Evolutionary conservation across 2,329 filamentous ascomycete genomes (phyloP).

Genomic region (Colletotrichum liaoningense): DNA sequence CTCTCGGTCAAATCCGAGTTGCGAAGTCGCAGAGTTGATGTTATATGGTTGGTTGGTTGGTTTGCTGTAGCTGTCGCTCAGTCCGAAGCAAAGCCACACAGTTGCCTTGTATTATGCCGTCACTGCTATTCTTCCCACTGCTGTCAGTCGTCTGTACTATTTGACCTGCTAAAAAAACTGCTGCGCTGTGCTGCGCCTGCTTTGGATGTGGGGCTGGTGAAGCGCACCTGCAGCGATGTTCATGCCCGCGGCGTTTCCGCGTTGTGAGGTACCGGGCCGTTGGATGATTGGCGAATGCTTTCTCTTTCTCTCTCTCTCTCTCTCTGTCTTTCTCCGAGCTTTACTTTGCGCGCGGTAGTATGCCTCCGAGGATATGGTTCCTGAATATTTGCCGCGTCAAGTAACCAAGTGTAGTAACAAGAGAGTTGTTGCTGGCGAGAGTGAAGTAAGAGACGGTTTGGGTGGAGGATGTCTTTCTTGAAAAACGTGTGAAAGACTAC

Average conservation of each 20-base stretch:
- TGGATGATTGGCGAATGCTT: conserved; percentile 4
- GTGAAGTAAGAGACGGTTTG: background rate
- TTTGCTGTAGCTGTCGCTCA: conserved; percentile 16
- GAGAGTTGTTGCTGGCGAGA: background rate
- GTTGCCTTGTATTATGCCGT: conserved; percentile 25
- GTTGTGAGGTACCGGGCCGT: conserved; percentile 10
- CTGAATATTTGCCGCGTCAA: background rate
- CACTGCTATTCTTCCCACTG: conserved; percentile 12
- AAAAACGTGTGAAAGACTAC: conserved; percentile 3
- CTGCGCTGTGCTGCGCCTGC: conserved; percentile 35
- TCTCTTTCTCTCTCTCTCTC: too few species aligned
- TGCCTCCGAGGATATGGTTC: background rate
- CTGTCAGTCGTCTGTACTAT: conserved; percentile 29
- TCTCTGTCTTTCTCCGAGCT: background rate
- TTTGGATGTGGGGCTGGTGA: conserved; percentile 30
- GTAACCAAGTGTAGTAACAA: background rate
- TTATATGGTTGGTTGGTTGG: conserved; percentile 17
- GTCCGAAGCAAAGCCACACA: conserved; percentile 33
- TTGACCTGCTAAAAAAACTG: background rate
- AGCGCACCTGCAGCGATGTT: conserved; percentile 35
- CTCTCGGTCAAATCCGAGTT: background rate
- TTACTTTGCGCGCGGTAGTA: background rate
- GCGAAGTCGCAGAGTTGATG: background rate
- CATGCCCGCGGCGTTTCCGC: conserved; percentile 33
- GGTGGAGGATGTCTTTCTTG: conserved; percentile 6